phyloP scores from a whole-genome alignment of 2,329 filamentous ascomycete genomes.

The Diaporthe vexans region DNA sequence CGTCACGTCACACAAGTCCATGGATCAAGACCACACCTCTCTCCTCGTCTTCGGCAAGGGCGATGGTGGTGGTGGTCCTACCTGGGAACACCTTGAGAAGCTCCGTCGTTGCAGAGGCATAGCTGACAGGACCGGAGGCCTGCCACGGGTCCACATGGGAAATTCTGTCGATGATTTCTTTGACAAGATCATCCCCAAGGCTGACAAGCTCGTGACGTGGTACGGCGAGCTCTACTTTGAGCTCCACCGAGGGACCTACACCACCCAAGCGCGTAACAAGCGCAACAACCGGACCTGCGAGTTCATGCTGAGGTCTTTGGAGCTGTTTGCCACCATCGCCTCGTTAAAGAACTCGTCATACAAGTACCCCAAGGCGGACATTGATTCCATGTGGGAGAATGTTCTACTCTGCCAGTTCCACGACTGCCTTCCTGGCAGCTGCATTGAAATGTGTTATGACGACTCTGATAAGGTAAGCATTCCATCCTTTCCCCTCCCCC shows the following conservation, averaged over 20 bases:
- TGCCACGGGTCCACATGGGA: conserved; percentile 91
- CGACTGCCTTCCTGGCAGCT: conserved; percentile 94
- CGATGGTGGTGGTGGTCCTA: conserved; percentile 95
- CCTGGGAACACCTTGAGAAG: conserved; percentile 94
- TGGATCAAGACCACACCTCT: conserved; percentile 92
- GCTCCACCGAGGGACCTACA: conserved; percentile 96
- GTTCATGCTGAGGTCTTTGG: conserved; percentile 86
- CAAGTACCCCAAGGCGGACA: conserved; percentile 92
- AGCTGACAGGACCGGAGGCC: conserved; percentile 77
- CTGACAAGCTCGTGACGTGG: conserved; percentile 88
- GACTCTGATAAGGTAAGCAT: conserved; percentile 82
- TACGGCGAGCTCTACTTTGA: conserved; percentile 99
- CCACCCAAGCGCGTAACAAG: conserved; percentile 98
- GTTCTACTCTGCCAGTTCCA: conserved; percentile 97
- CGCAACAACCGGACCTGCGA: conserved; percentile 91
- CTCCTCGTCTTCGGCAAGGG: conserved; percentile 96
- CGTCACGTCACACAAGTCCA: conserved; percentile 91
- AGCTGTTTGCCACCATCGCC: conserved; percentile 88
- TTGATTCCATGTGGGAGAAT: conserved; percentile 96
- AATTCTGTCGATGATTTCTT: conserved; percentile 96
- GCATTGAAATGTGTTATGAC: conserved; percentile 98
- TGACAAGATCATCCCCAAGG: conserved; percentile 84
- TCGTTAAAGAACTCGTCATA: conserved; percentile 81
- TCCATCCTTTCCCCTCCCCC: not conserved
- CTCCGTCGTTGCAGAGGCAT: conserved; percentile 92